Evolutionary conservation across 148 eudicot species (phyloP).

Genomic region (Fallopia convolvulus): DNA sequence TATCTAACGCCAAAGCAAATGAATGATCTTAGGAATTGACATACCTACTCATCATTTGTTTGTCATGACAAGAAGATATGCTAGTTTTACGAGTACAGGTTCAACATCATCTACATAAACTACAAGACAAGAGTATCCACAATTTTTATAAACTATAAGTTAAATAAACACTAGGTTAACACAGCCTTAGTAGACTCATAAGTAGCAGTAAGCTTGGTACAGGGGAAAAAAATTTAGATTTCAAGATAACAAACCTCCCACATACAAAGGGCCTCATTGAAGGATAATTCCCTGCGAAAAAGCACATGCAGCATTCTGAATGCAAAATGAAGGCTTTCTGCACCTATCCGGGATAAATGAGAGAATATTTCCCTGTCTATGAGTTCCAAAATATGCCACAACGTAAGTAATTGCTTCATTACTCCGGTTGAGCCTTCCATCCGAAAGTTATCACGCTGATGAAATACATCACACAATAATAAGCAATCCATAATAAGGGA

Average conservation of each 20-base stretch:
- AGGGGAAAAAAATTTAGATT: not conserved
- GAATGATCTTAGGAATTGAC: not conserved
- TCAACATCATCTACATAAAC: not conserved
- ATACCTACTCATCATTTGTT: not conserved
- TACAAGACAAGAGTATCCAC: not conserved
- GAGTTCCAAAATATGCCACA: constrained; percentile 80
- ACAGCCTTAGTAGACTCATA: not conserved
- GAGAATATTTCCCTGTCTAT: constrained; percentile 82
- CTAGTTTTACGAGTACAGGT: not conserved
- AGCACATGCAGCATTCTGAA: constrained; percentile 96
- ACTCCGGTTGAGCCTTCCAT: constrained; percentile 98
- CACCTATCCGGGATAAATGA: constrained; percentile 84
- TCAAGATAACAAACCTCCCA: constrained; percentile 90
- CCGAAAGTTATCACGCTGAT: constrained; percentile 82
- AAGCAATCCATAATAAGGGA: not conserved
- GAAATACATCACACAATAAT: constrained; percentile 10
- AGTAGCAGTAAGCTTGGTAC: not conserved
- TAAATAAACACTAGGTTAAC: not conserved
- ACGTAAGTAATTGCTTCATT: constrained; percentile 88
- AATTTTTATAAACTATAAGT: not conserved
- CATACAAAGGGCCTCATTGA: constrained; percentile 90
- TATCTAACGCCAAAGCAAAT: not conserved
- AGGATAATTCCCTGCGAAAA: constrained; percentile 89
- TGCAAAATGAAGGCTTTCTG: constrained; percentile 98
- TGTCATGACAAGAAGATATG: not conserved